Evolutionary conservation across 768 basidiomycete species (phyloP), one percentile per base, ranked within the genome.

Genomic region (Kondoa malvinella): DNA sequence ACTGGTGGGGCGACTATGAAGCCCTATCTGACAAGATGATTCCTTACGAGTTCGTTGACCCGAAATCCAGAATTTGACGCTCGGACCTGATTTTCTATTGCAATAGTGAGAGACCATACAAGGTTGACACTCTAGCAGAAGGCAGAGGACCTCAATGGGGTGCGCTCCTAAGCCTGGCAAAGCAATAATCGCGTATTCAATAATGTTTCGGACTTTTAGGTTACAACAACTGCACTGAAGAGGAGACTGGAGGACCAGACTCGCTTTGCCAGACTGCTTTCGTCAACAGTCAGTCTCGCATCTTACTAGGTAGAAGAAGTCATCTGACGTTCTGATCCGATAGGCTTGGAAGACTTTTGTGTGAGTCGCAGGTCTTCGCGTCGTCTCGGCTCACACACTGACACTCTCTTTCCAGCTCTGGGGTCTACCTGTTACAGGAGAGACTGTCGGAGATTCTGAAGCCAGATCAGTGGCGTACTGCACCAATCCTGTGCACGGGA

Each of bases 401-500:
- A n/a, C 69, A 50, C 65, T 50, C 34, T 70, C 70, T 40, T 15
- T 15, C 15, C 30, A 31, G 25, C 25, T 60, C 14, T 60, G 58
- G 58, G 58, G 58, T 15, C 30, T 31, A 25, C 58, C 58, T 31
- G 15, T 31, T 8, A 8, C 58, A 25, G 30, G 30, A 12, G 25
- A 60, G 26, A 60, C 58, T 31, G 58, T 60, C 26, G 58, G 58
- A 8, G 58, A 25, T 25, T 25, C 30, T 31, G 58, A 60, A 31
- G 72, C 63, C 25, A 56, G 60, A 34, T 67, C 67, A 34, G 71
- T 74, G 32, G 71, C 73, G 27, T 74, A 66, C 56, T 74, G 73
- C 64, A 73, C 71, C 58, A 71, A 69, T 62, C 57, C 66, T 75
- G 82, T 82, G 15, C 83, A 81, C 61, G 87, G 87, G 2, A 83